A percentile compares a stretch with the other conserved stretches of the same genome.
Evolutionary conservation across 2,329 filamentous ascomycete genomes (phyloP).

Genomic region (Monilinia vaccinii-corymbosi): DNA sequence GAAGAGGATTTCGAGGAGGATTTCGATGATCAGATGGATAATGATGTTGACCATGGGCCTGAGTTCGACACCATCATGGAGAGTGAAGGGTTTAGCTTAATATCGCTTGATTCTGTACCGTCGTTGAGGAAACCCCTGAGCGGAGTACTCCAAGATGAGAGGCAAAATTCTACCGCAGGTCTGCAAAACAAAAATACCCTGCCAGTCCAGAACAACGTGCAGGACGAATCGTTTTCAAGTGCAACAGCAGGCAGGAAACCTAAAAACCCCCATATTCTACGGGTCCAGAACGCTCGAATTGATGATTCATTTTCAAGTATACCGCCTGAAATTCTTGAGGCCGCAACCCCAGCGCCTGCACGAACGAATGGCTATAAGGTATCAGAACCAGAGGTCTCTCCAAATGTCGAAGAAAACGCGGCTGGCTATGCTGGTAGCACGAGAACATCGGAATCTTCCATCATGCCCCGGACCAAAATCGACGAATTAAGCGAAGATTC

Average conservation of each 20-base stretch:
- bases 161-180: conserved; percentile 8
- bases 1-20: conserved; percentile 4
- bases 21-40: conserved; percentile 21
- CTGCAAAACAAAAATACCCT: conserved; percentile 14
- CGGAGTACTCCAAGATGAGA: conserved; percentile 25
- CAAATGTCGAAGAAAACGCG: not conserved
- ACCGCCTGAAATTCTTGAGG: conserved; percentile 19
- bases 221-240: conserved; percentile 23
- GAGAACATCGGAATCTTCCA: not conserved
- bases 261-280: conserved; percentile 13
- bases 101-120: conserved; percentile 43
- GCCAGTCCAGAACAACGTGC: conserved; percentile 10
- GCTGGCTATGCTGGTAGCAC: not conserved
- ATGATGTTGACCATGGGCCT: conserved; percentile 30
- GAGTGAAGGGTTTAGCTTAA: conserved; percentile 49
- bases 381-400: not conserved
- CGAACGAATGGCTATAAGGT: not conserved
- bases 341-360: conserved; percentile 20
- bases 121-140: conserved; percentile 37
- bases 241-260: conserved; percentile 15
- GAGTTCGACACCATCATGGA: conserved; percentile 47
- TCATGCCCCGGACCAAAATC: conserved; percentile 5
- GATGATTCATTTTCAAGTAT: conserved; percentile 25
- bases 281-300: conserved; percentile 11
- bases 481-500: conserved; percentile 19